Percentiles rank a stretch among this genome's conserved stretches.
Conservation (phyloP, 2,329 filamentous ascomycete species). For the Ophiostoma ips region DNA sequence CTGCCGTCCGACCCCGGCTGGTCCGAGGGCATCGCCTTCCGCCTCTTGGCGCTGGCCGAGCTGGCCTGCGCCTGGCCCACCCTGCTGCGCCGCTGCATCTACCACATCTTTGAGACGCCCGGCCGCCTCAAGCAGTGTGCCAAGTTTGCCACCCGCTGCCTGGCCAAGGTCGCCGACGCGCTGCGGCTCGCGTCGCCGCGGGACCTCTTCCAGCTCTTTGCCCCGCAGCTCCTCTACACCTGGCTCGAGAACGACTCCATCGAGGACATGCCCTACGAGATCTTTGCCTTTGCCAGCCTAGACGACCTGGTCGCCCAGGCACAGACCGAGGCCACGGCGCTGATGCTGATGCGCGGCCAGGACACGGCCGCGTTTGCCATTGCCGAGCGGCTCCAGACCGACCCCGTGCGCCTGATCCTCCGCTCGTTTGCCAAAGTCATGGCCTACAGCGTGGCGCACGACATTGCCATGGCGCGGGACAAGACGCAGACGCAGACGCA, state of each 20-base stretch:
- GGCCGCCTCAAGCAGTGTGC: slow-evolving; percentile 53
- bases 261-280: slow-evolving; percentile 63
- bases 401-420: slow-evolving; percentile 44
- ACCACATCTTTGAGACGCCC: slow-evolving; percentile 86
- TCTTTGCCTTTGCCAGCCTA: slow-evolving; percentile 66
- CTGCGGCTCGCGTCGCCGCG: slow-evolving; percentile 52
- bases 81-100: slow-evolving; percentile 72
- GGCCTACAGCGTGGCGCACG: slow-evolving; percentile 72
- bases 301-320: slow-evolving; percentile 54
- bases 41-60: slow-evolving; percentile 60
- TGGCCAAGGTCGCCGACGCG: slow-evolving; percentile 49
- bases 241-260: slow-evolving; percentile 63
- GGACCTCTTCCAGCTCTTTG: slow-evolving; percentile 69
- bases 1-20: slow-evolving; percentile 61
- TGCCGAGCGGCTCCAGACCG: slow-evolving; percentile 39
- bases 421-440: slow-evolving; percentile 63
- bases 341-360: slow-evolving; percentile 70
- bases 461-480: slow-evolving; percentile 38
- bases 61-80: slow-evolving; percentile 78
- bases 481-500: no score
- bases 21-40: slow-evolving; percentile 71
- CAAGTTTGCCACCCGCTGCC: slow-evolving; percentile 58
- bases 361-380: slow-evolving; percentile 48
- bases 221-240: slow-evolving; percentile 78
- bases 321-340: slow-evolving; percentile 63